Conservation (phyloP, 1,284 basidiomycete species). For the Flammula alnicola region DNA sequence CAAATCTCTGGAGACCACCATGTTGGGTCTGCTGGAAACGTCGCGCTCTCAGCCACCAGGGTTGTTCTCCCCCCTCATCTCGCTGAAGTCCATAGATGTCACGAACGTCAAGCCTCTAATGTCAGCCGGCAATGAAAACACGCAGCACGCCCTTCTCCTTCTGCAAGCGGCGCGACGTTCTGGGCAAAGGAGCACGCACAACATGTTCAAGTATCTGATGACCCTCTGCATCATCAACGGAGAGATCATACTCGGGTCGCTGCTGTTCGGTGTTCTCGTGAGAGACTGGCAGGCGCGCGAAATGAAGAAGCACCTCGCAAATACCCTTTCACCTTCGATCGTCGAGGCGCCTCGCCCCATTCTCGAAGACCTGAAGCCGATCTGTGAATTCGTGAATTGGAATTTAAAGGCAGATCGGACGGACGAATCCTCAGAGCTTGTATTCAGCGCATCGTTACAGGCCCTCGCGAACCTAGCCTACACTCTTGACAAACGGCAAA, state of each 20-base stretch:
- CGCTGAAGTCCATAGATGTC: neutral
- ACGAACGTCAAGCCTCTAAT: constrained; percentile 29
- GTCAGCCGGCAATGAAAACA: constrained; percentile 31
- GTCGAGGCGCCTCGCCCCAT: constrained; percentile 16
- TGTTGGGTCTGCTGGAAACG: constrained; percentile 37
- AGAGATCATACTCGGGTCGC: constrained; percentile 71
- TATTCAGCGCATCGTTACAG: constrained; percentile 47
- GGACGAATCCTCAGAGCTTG: constrained; percentile 21
- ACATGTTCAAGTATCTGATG: constrained; percentile 65
- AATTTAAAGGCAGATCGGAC: constrained; percentile 17
- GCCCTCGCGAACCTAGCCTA: constrained; percentile 61
- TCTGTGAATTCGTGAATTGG: constrained; percentile 19
- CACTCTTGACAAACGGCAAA: constrained; percentile 51
- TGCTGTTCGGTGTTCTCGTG: constrained; percentile 68
- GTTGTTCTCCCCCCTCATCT: neutral
- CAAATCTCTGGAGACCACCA: constrained; percentile 51
- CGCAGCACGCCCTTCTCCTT: constrained; percentile 57
- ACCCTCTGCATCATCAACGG: constrained; percentile 72
- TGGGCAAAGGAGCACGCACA: constrained; percentile 55
- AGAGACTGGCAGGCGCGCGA: constrained; percentile 58
- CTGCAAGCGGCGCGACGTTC: constrained; percentile 57
- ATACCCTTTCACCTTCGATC: neutral
- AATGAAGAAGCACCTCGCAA: neutral
- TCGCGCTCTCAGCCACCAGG: constrained; percentile 13
- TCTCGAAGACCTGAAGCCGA: constrained; percentile 13